These are phyloP conservation scores for Phlegmacium glaucopus DNA, from an alignment of 768 basidiomycete species.

Conservation along the genomic window DNA sequence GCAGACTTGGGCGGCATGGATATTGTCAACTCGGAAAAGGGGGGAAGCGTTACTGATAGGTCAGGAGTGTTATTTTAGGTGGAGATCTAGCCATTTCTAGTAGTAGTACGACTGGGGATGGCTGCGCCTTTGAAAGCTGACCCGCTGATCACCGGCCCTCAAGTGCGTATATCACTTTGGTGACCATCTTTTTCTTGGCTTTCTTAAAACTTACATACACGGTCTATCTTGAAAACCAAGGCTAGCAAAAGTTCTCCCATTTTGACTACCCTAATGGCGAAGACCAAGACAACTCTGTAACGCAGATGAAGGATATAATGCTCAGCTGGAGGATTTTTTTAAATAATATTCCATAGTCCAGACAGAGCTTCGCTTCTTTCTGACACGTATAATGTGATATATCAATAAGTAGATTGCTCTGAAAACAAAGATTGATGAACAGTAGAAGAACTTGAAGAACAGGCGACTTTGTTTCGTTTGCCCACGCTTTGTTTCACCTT, in stretches of 20 bases:
- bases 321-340: constrained; percentile 32
- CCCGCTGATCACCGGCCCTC: constrained; percentile 36
- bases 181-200: no score
- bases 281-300: constrained; percentile 56
- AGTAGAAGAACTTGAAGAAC: no score
- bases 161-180: constrained; percentile 22
- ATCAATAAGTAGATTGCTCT: no score
- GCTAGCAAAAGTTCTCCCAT: constrained; percentile 43
- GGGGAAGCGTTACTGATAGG: no score
- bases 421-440: no score
- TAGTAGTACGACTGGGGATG: no score
- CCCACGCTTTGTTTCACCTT: no score
- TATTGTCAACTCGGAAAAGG: no score
- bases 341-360: constrained; percentile 19
- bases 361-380: constrained; percentile 56
- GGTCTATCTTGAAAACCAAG: constrained; percentile 68
- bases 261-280: constrained; percentile 71
- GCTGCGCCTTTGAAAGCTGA: no score
- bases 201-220: constrained; percentile 42
- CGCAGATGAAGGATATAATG: constrained; percentile 69
- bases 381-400: constrained; percentile 31
- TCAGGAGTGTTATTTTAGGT: no score
- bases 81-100: no score
- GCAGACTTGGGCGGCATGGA: constrained; percentile 53
- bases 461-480: no score